Conservation (phyloP, 2,329 filamentous ascomycete species). For the Colletotrichum salicis region DNA sequence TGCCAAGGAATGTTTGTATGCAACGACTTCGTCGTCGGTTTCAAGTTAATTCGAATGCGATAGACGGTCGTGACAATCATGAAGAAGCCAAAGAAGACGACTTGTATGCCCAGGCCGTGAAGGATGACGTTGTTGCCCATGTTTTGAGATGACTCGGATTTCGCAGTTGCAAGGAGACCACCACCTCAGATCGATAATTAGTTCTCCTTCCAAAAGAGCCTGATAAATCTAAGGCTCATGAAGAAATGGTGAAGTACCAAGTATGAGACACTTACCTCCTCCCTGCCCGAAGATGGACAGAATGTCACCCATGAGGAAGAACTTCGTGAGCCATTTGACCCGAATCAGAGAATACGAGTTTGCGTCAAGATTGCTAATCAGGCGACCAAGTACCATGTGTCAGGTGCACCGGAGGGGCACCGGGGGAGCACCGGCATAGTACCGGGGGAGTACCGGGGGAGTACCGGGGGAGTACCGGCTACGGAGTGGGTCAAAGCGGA, state of each 20-base stretch:
- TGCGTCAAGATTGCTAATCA: constrained; percentile 51
- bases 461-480: no score
- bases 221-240: background rate
- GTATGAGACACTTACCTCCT: constrained; percentile 43
- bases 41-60: constrained; percentile 46
- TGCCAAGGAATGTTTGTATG: constrained; percentile 41
- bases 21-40: constrained; percentile 28
- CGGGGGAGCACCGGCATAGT: no score
- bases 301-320: constrained; percentile 65
- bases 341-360: constrained; percentile 46
- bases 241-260: background rate
- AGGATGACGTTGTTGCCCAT: constrained; percentile 61
- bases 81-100: constrained; percentile 66
- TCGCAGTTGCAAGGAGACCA: constrained; percentile 32
- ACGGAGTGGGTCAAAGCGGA: no score
- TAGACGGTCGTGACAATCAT: constrained; percentile 58
- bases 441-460: no score
- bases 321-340: constrained; percentile 57
- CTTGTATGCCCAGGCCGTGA: constrained; percentile 63
- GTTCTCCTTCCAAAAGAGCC: background rate
- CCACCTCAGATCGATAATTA: background rate
- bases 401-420: no score
- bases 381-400: constrained; percentile 60
- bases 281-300: constrained; percentile 62
- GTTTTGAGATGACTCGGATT: constrained; percentile 35